Base-by-base conservation (phyloP, 495 filamentous ascomycete species). In the Trichoderma virens region DNA sequence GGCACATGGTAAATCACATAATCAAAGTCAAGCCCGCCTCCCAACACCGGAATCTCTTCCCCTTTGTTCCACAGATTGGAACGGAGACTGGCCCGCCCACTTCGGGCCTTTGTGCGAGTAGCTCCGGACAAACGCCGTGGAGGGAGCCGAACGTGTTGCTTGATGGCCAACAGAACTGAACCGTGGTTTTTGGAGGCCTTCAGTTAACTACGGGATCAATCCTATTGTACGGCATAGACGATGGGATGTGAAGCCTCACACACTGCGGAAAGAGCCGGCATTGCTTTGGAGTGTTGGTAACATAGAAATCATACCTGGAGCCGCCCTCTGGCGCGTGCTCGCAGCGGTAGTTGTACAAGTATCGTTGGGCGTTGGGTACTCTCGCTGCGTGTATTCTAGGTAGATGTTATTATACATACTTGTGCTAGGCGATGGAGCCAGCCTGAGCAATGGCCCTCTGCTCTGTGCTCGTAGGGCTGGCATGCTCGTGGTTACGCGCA, bases 21-120 rank as follows among this genome's bases (percentile, higher is more conserved):
- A 20, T 27, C 51, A 4, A 27, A 8, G 23, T 14, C 18, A 56
- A 56, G 28, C 51, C 25, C 5, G 51, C 16, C 25, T 30, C 5
- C 28, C 6, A 20, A 27, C n/a, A n/a, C n/a, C n/a, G n/a, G 43
- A 47, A 14, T 3, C 41, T 45, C n/a, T n/a, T n/a, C 51, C 20
- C 51, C 27, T 56, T 30, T 56, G 51, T 56, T 30, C 51, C 51
- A 56, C 51, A 27, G 8, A n/a, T 56, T 56, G 51, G 51, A 56
- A 56, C 51, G 51, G 51, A 56, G 25, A 30, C 0, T 30, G 51
- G 23, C 51, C 51, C 23, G 11, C 23, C 27, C 51, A 13, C 11
- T 56, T 56, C 51, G 51, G 51, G 51, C 51, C 51, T 56, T 56
- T 56, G 51, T 28, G 41, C 27, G 20, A 56, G 27, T 56, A 56